A percentile compares a stretch with the other conserved stretches of the same genome.
Conservation (phyloP, 2,329 filamentous ascomycete species). For the Ceratocystis alfenasii region DNA sequence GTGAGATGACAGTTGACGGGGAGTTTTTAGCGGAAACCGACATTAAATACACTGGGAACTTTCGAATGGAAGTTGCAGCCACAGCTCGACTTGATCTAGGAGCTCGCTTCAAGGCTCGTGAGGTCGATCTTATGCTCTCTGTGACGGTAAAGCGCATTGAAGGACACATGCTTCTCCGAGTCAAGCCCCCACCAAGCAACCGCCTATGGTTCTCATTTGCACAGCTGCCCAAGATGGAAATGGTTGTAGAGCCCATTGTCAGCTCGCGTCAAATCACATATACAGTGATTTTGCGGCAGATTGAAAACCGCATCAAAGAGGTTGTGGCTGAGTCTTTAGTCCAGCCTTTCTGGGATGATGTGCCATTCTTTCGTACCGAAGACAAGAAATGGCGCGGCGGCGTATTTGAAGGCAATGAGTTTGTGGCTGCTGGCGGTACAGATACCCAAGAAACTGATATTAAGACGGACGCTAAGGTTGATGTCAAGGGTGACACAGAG, state of each 20-base stretch:
- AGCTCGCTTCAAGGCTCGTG: slow-evolving; percentile 72
- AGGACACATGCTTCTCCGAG: slow-evolving; percentile 70
- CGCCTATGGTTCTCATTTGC: slow-evolving; percentile 93
- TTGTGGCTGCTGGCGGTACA: slow-evolving; percentile 27
- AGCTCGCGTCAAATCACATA: slow-evolving; percentile 94
- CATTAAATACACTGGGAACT: slow-evolving; percentile 77
- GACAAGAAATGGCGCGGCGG: slow-evolving; percentile 72
- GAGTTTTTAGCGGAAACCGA: slow-evolving; percentile 81
- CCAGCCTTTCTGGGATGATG: slow-evolving; percentile 88
- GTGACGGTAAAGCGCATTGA: slow-evolving; percentile 75
- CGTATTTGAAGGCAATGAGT: slow-evolving; percentile 54
- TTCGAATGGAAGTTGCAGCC: slow-evolving; percentile 81
- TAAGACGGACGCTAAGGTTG: background rate
- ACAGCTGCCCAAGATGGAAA: slow-evolving; percentile 82
- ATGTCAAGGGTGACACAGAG: background rate
- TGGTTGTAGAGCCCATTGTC: slow-evolving; percentile 90
- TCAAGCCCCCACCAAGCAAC: slow-evolving; percentile 93
- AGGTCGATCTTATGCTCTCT: slow-evolving; percentile 80
- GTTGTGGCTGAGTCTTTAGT: slow-evolving; percentile 88
- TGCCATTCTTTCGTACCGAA: slow-evolving; percentile 75
- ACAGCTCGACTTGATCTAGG: slow-evolving; percentile 86
- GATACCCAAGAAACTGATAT: background rate
- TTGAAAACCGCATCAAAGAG: slow-evolving; percentile 89
- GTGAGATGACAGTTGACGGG: slow-evolving; percentile 81
- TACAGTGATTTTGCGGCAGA: slow-evolving; percentile 77